These are phyloP conservation scores for Saccharomycopsis capsularis DNA, from an alignment of 805 yeast genomes.

Conservation along the genomic window DNA sequence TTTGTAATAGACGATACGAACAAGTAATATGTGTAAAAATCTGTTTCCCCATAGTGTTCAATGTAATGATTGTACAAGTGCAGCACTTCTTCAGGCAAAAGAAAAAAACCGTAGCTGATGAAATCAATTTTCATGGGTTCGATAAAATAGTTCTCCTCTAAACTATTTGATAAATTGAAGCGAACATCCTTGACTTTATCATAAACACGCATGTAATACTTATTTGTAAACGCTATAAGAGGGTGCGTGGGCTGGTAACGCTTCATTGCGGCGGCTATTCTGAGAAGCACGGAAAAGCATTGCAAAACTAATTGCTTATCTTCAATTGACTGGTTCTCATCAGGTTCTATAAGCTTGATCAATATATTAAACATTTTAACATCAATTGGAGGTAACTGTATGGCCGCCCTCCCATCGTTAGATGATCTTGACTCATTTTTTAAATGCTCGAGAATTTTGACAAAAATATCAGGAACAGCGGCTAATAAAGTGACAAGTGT, in stretches of 20 bases:
- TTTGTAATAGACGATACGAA: neutral
- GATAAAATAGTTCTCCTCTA: neutral
- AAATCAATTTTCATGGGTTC: neutral
- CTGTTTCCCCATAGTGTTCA: neutral
- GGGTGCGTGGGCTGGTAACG: neutral
- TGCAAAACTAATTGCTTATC: constrained; percentile 1
- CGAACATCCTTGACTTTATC: neutral
- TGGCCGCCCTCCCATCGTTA: too few relatives aligned
- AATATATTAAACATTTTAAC: neutral
- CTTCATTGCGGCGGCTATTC: neutral
- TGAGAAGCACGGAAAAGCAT: neutral
- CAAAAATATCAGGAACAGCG: too few relatives aligned
- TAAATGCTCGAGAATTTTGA: too few relatives aligned
- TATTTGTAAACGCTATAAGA: neutral
- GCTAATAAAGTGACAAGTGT: too few relatives aligned
- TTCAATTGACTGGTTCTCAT: neutral
- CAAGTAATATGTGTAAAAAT: neutral
- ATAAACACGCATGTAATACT: neutral
- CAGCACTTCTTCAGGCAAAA: neutral
- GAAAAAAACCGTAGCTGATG: neutral
- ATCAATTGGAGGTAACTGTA: neutral
- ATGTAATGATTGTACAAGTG: neutral
- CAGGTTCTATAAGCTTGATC: neutral
- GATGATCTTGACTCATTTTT: too few relatives aligned
- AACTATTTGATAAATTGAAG: neutral